These are phyloP conservation scores for Ottelia alismoides DNA, from an alignment of 106 monocot genomes.

Conservation along the genomic window DNA sequence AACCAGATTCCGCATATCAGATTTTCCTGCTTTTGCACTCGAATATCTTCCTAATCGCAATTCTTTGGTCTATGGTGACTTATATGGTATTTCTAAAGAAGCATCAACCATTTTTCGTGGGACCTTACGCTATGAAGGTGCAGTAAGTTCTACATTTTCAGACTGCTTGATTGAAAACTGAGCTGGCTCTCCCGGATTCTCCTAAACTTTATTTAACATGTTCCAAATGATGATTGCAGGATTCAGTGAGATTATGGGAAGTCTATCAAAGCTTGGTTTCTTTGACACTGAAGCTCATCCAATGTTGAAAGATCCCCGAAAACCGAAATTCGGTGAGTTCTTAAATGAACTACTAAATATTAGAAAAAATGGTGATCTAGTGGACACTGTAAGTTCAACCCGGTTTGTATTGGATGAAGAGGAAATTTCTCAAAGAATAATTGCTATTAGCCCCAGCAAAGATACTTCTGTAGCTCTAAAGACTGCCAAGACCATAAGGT, in stretches of 20 bases:
- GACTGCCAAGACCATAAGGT: conserved; percentile 74
- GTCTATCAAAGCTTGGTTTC: conserved; percentile 71
- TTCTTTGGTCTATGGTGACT: conserved; percentile 82
- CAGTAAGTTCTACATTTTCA: background rate
- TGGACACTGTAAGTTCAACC: background rate
- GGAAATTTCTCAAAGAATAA: conserved; percentile 37
- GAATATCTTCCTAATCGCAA: conserved; percentile 89
- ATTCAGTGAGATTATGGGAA: conserved; percentile 89
- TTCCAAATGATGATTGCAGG: conserved; percentile 28
- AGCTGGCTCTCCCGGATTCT: background rate
- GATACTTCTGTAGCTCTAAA: conserved; percentile 46
- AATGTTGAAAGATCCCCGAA: conserved; percentile 33
- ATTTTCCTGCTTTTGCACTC: conserved; percentile 91
- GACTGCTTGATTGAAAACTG: too few species aligned
- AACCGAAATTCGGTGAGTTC: conserved; percentile 51
- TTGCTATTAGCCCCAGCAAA: conserved; percentile 46
- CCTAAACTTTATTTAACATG: background rate
- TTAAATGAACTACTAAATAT: conserved; percentile 39
- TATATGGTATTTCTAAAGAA: conserved; percentile 81
- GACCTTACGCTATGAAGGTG: conserved; percentile 95
- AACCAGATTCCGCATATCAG: conserved; percentile 46
- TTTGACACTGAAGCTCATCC: conserved; percentile 61
- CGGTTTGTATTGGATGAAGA: conserved; percentile 19
- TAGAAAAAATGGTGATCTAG: background rate
- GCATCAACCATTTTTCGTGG: conserved; percentile 85